Percentiles rank a stretch among this genome's conserved stretches.
phyloP scores from a whole-genome alignment of 169 alveolate species.

The Amoebophrya sp. region DNA sequence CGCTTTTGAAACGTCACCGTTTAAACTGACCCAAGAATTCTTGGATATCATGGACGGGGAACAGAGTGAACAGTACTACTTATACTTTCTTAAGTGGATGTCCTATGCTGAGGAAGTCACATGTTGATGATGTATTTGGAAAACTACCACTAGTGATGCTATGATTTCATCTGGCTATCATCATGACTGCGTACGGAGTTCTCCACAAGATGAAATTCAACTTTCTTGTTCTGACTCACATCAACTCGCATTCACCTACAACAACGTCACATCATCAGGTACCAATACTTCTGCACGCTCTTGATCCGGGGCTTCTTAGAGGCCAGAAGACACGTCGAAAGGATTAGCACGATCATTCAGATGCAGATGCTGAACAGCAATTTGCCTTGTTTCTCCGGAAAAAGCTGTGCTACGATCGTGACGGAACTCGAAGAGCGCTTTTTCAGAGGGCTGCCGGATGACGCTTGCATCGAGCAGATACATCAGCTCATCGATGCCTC shows the following conservation, averaged over 20 bases:
- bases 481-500: slow-evolving; percentile 71
- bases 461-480: slow-evolving; percentile 59
- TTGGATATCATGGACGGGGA: slow-evolving; percentile 87
- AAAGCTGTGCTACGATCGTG: background rate
- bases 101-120: too few relatives aligned
- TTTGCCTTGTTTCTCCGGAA: background rate
- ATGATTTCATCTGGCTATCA: too few relatives aligned
- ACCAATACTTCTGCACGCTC: slow-evolving; percentile 71
- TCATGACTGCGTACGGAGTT: too few relatives aligned
- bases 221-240: too few relatives aligned
- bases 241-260: too few relatives aligned
- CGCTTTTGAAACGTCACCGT: slow-evolving; percentile 88
- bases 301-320: slow-evolving; percentile 73
- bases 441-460: background rate
- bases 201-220: too few relatives aligned
- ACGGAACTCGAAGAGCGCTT: background rate
- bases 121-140: too few relatives aligned
- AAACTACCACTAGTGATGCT: too few relatives aligned
- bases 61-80: slow-evolving; percentile 69
- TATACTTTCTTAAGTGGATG: too few relatives aligned
- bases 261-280: too few relatives aligned
- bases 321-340: slow-evolving; percentile 77
- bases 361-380: slow-evolving; percentile 59
- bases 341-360: slow-evolving; percentile 72
- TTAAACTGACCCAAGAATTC: slow-evolving; percentile 87